A percentile compares a stretch with the other conserved stretches of the same genome.
Conservation (phyloP, 1,284 basidiomycete genomes). For the Ceratobasidium sp. region DNA sequence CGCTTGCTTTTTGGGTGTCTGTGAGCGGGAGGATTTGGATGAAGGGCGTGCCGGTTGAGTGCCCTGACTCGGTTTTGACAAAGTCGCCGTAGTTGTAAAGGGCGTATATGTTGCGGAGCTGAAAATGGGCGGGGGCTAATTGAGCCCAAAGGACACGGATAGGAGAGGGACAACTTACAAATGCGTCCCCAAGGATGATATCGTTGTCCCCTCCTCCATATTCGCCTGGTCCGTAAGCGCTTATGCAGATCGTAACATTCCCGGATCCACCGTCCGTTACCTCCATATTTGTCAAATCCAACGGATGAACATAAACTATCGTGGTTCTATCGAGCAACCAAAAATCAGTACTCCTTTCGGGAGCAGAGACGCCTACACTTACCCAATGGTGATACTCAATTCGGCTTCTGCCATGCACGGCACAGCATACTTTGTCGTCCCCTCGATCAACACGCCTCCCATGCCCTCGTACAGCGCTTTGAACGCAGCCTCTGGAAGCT, state of each 20-base stretch:
- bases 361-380: background rate
- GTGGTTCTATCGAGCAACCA: background rate
- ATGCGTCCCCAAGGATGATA: slow-evolving; percentile 30
- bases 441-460: slow-evolving; percentile 23
- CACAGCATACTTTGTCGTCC: slow-evolving; percentile 6
- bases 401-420: slow-evolving; percentile 30
- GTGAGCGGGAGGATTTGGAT: slow-evolving; percentile 33
- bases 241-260: slow-evolving; percentile 19
- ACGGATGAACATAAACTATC: slow-evolving; percentile 10
- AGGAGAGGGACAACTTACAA: slow-evolving; percentile 18
- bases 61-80: slow-evolving; percentile 12
- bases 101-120: slow-evolving; percentile 40
- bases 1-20: slow-evolving; percentile 9
- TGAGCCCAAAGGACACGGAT: no score
- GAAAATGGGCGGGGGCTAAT: background rate
- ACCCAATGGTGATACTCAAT: slow-evolving; percentile 14
- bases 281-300: slow-evolving; percentile 5
- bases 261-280: background rate
- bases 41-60: slow-evolving; percentile 12
- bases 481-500: slow-evolving; percentile 12
- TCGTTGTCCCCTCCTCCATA: slow-evolving; percentile 23
- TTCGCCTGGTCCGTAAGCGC: slow-evolving; percentile 4
- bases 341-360: background rate
- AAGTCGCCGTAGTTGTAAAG: slow-evolving; percentile 42
- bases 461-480: slow-evolving; percentile 24